Evolutionary conservation across 306 rosid species (phyloP), one percentile per base, ranked within the genome.

Genomic region (Elaeagnus macrophylla): DNA sequence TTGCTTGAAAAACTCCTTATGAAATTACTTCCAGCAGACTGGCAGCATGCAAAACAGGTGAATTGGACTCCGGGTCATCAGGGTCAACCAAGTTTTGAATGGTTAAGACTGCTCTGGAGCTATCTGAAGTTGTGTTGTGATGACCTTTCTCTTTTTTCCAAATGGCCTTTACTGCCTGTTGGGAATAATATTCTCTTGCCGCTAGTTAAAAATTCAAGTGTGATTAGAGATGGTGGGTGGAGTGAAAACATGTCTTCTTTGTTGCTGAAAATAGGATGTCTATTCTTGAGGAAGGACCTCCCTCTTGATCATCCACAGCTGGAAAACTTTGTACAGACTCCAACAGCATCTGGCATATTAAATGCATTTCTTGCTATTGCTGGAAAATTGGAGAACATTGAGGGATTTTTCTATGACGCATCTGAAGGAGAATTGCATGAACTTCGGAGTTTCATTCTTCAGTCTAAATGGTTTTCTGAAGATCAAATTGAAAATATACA

Each of bases 401-500:
- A 72, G 70, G 80, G 79, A 56, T 84, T 90, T 57, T 90, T 90
- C 45, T 17, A 53, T 18, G 72, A 78, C 72, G 91, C 81, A 67
- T 83, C 91, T 20, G 86, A 81, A 72, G 95, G 91, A 66, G 97
- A 90, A 81, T 80, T 90, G 67, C 94, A 81, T 68, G 97, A 90
- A 77, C 88, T 90, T 50, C 81, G 91, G 57, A 86, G 88, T 74
- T 90, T 83, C 75, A 60, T 90, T 80, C 95, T 90, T 75, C 97
- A 90, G 83, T 83, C 94, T 18, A 90, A 83, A 66, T 90, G 97
- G 97, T 90, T 86, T 73, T 61, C 60, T 39, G 97, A 90, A 69
- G 89, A 65, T 69, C 69, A 83, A 67, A 57, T 90, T 51, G 94
- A 76, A 81, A 56, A 59, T 44, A 65, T 51, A 37, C 91, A 90